phyloP scores from a whole-genome alignment of 306 rosid genomes.

The Arachis hypogaea region DNA sequence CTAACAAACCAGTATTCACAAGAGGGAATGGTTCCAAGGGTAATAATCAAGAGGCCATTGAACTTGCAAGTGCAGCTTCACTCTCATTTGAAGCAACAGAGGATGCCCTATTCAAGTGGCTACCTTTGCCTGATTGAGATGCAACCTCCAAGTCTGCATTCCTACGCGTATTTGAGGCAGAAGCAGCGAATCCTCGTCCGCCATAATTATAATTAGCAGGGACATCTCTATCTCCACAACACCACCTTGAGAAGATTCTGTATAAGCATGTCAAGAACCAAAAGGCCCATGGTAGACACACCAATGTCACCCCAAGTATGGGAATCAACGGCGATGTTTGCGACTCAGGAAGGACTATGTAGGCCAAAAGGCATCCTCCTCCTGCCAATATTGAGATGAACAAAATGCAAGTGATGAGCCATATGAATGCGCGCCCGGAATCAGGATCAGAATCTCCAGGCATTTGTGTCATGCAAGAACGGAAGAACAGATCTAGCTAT shows the following conservation, averaged over 20 bases:
- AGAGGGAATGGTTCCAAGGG: not conserved
- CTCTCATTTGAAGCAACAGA: conserved; percentile 62
- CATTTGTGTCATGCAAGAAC: conserved; percentile 48
- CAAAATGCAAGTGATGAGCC: conserved; percentile 52
- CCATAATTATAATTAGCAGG: not conserved
- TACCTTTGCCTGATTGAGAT: conserved; percentile 5
- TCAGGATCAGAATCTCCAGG: conserved; percentile 48
- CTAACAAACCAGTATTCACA: conserved; percentile 34
- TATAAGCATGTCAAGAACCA: conserved; percentile 74
- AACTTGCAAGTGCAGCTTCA: conserved; percentile 62
- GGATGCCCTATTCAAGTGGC: conserved; percentile 24
- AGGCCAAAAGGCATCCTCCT: conserved; percentile 65
- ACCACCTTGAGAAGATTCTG: conserved; percentile 59
- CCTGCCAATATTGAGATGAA: conserved; percentile 54
- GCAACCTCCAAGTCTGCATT: conserved; percentile 36
- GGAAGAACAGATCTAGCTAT: conserved; percentile 30
- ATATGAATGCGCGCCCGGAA: conserved; percentile 63
- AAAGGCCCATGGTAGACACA: conserved; percentile 86
- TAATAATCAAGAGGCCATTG: conserved; percentile 46
- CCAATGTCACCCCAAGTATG: conserved; percentile 55
- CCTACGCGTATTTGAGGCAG: not conserved
- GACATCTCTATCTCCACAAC: conserved; percentile 48
- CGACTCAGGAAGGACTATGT: conserved; percentile 55
- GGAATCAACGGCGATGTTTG: conserved; percentile 56
- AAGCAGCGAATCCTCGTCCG: conserved; percentile 13